phyloP scores from a whole-genome alignment of 192 early-diverging fungal genomes.

The Mortierella hygrophila region DNA sequence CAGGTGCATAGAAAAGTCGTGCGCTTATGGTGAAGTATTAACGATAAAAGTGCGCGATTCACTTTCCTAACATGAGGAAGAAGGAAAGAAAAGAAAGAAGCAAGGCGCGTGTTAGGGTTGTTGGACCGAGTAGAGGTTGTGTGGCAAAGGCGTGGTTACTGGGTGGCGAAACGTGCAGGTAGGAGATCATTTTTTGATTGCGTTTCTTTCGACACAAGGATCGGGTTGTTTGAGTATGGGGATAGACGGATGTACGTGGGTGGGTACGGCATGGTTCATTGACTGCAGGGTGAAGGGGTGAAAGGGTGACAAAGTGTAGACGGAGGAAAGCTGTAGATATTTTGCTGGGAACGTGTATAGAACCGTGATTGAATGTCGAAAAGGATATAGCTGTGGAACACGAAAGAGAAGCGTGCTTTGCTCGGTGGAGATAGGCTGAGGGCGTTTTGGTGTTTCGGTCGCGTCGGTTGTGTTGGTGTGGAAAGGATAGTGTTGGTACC shows the following conservation, averaged over 20 bases:
- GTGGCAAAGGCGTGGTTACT: neutral
- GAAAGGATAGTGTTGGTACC: neutral
- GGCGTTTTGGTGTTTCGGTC: no score
- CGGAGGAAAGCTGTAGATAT: neutral
- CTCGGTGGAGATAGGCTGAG: no score
- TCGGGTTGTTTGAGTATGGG: no score
- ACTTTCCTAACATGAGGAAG: neutral
- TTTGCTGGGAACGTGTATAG: no score
- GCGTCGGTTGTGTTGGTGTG: neutral
- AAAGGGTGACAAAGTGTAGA: constrained; percentile 3
- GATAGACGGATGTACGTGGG: neutral
- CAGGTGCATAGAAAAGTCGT: neutral
- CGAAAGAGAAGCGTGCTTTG: no score
- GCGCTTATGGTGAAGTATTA: neutral
- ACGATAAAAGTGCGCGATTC: neutral
- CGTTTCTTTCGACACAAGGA: no score
- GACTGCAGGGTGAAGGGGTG: neutral
- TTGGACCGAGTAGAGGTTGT: neutral
- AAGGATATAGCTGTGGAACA: no score
- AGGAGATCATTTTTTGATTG: neutral
- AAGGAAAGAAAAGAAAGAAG: neutral
- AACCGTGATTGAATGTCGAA: no score
- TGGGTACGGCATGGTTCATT: constrained; percentile 2
- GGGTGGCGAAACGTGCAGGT: neutral
- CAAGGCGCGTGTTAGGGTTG: neutral